phyloP scores from a whole-genome alignment of 441 rosid species.

The Caryocar brasiliense region DNA sequence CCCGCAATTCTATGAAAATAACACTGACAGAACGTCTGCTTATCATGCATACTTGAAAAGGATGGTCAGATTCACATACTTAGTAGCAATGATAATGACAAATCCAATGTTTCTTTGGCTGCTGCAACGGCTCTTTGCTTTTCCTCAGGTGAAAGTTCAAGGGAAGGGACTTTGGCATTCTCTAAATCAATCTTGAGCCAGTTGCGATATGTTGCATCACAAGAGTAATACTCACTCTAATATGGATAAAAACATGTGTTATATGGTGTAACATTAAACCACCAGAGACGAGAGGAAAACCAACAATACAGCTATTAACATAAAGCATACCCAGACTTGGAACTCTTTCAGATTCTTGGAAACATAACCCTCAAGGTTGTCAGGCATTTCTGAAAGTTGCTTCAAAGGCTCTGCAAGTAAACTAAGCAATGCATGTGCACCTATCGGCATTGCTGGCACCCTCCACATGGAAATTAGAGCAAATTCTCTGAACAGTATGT shows the following conservation, averaged over 20 bases:
- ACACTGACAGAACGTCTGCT: background rate
- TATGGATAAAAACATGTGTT: conserved; percentile 8
- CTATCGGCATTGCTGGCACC: conserved; percentile 91
- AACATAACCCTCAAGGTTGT: conserved; percentile 48
- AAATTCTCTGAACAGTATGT: conserved; percentile 84
- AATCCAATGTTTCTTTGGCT: conserved; percentile 60
- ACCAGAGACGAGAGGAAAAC: conserved; percentile 1
- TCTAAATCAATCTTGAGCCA: conserved; percentile 84
- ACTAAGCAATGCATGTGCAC: conserved; percentile 87
- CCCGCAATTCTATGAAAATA: conserved; percentile 3
- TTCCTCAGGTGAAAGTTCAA: conserved; percentile 74
- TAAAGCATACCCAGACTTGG: conserved; percentile 75
- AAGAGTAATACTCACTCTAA: conserved; percentile 86
- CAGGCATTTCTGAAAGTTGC: conserved; percentile 74
- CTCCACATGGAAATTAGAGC: conserved; percentile 97
- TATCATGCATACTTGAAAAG: background rate
- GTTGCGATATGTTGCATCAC: conserved; percentile 91
- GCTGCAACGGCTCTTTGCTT: conserved; percentile 50
- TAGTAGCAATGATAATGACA: conserved; percentile 52
- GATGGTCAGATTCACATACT: conserved; percentile 37
- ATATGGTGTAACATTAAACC: background rate
- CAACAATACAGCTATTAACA: conserved; percentile 4
- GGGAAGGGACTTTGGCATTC: conserved; percentile 57
- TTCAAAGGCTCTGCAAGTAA: conserved; percentile 96
- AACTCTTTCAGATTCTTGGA: conserved; percentile 82